Evolutionary conservation across 2,329 filamentous ascomycete genomes (phyloP).

Genomic region (Xylaria sp.): DNA sequence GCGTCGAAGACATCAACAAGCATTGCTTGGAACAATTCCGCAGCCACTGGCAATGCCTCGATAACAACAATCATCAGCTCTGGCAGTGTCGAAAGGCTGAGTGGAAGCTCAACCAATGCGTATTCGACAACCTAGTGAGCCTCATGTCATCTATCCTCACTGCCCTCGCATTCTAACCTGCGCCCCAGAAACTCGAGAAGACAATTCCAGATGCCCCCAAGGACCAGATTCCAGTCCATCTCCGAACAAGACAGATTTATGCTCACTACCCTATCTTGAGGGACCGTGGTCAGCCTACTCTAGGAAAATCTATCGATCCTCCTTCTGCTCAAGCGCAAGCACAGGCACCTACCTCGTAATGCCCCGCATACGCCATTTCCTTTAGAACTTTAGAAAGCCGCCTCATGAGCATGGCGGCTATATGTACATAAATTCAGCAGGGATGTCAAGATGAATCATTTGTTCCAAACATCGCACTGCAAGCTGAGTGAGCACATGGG

Average conservation of each 20-base stretch:
- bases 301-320: slow-evolving; percentile 40
- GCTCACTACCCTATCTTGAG: slow-evolving; percentile 55
- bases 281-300: slow-evolving; percentile 40
- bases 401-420: not conserved
- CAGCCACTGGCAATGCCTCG: slow-evolving; percentile 92
- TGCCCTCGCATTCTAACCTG: slow-evolving; percentile 13
- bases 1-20: slow-evolving; percentile 94
- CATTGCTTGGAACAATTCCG: slow-evolving; percentile 91
- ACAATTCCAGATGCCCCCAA: slow-evolving; percentile 75
- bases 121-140: slow-evolving; percentile 89
- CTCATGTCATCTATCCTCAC: not conserved
- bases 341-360: slow-evolving; percentile 33
- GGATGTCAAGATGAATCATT: slow-evolving; percentile 10
- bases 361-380: slow-evolving; percentile 10
- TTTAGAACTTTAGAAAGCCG: slow-evolving; percentile 14
- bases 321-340: slow-evolving; percentile 39
- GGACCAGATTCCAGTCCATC: slow-evolving; percentile 74
- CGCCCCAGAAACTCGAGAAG: slow-evolving; percentile 77
- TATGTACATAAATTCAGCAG: slow-evolving; percentile 29
- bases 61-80: slow-evolving; percentile 96
- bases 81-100: slow-evolving; percentile 93
- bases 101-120: slow-evolving; percentile 91
- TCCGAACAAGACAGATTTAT: slow-evolving; percentile 69
- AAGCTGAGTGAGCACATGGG: not conserved
- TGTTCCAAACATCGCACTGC: not conserved